Base-by-base conservation (phyloP, 2,329 filamentous ascomycete species). In the Fusarium udum region DNA sequence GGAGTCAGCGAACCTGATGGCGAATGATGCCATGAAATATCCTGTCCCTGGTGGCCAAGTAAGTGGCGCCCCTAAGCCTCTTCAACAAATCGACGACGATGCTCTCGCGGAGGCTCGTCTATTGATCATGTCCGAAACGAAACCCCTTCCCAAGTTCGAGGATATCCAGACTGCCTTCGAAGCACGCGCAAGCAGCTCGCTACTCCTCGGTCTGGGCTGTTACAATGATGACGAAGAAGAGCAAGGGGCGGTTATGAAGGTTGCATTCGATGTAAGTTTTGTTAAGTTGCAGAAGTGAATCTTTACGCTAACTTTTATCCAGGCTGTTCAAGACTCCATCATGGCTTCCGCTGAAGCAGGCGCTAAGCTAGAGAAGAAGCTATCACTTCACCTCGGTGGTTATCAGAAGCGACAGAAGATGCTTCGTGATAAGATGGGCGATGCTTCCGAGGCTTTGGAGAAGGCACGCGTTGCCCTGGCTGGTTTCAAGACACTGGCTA, bases 321-420 rank as follows among this genome's bases (percentile, higher is more conserved):
- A 93, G 91, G 87, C 87, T 51, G 88, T 95, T 4, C 93, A 96
- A 82, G 89, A 93, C 52, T 86, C 88, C 13, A 92, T 97, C 71
- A 88, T 93, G 75, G 85, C 88, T 6, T 90, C 91, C 0, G 96
- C 95, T 6, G 92, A 95, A 76, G 89, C 92, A 64, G 93, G 93
- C 61, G 94, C 94, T 79, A 97, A 95, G 82, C 85, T 97, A 3
- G 95, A 98, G 83, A 97, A 97, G 88, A 98, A 96, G 83, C 89
- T 99, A n/a, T 87, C 88, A 0, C 87, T 97, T 61, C 92, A 96
- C 77, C 90, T 97, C 6, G 95, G 95, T 31, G 96, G 96, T 20
- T 99, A 99, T 83, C 92, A 95, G 80, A 91, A 95, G 75, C 92
- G 96, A 37, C 91, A 94, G 39, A 95, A 95, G 82, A 91, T 90